Evolutionary conservation across 192 early-diverging fungal species (phyloP), one percentile per base, ranked within the genome.

Genomic region (Backusella morwellensis): DNA sequence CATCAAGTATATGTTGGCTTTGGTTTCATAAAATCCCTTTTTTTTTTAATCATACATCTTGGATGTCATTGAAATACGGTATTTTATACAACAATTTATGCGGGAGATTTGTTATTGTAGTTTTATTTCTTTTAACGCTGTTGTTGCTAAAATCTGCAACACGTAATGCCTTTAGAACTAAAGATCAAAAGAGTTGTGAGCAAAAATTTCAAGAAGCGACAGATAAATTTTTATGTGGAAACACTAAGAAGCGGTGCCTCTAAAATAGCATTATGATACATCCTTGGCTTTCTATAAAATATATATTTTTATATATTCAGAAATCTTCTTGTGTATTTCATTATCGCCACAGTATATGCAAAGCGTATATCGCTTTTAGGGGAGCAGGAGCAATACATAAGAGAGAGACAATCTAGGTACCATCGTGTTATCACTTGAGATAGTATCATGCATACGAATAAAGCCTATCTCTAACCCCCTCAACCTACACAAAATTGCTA

Each of bases 361-460:
- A 59, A 59, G 8, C 4, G 56, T 59, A 59, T 59, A 59, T 59
- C 56, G 21, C 8, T 59, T 59, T 59, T 59, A 59, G 11, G 56
- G 56, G 56, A 26, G 56, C 21, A 59, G 12, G 23, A 59, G 9
- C 8, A 59, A 59, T 59, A 50, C 19, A 50, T 44, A 50, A 19
- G 47, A 50, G 47, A 50, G 47, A 50, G 6, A 29, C 12, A 12
- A 29, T 63, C 56, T 63, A 63, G 12, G 23, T 23, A 63, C 23
- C 3, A 29, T 63, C 11, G 23, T 63, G 5, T 0, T 63, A 63
- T 63, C 56, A 63, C 26, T 63, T 63, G 56, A 63, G 56, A 26
- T 63, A 63, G 56, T 29, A 63, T 63, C 56, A 63, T 63, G 56
- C 56, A 63, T 63, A 63, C 23, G 26, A 63, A 29, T 29, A 63